Base-by-base conservation (phyloP, 2,329 filamentous ascomycete species). In the Talaromyces sp. region DNA sequence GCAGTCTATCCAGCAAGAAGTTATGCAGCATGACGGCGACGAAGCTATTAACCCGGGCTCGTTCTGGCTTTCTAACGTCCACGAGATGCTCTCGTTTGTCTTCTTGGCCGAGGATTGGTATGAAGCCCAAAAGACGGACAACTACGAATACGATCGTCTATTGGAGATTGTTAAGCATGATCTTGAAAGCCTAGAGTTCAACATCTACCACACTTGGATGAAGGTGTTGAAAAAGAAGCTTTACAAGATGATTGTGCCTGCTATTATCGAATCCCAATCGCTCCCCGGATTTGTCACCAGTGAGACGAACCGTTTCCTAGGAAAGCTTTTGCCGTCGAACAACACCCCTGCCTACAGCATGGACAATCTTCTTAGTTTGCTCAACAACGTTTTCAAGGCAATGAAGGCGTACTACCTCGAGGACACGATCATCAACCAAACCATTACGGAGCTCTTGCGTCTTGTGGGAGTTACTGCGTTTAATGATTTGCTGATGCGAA, bases 151-250 rank as follows among this genome's bases (percentile, higher is more conserved):
- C 71, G 95, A 99, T 78, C 90, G 95, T 66, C 84, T 99, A 58
- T 81, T 99, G 70, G 95, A 99, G 78, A 98, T 99, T 75, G 95
- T 99, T 74, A 99, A 99, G 84, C 95, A 99, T 75, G 95, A 99
- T 75, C 82, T 99, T 57, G 95, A 99, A 81, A 96, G 91, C 77
- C 83, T 99, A 65, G 95, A 99, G 79, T 99, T 99, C 83, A 99
- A 99, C 82, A 99, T 99, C 71, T 99, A 99, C 79, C 95, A 99
- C 79, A 99, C 95, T 28, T 99, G 95, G 95, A 99, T 99, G 95
- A 99, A 99, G 84, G 91, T 97, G 61, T 81, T 99, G 72, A 99
- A 99, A 85, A 97, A 97, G 87, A 96, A 96, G 81, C 84, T 99
- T 65, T 92, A 96, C 71, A 98, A 98, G 85, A 99, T 99, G 95